A percentile compares a stretch with the other conserved stretches of the same genome.
phyloP scores from a whole-genome alignment of 192 early-diverging fungal species.

The Allomyces arbusculus region DNA sequence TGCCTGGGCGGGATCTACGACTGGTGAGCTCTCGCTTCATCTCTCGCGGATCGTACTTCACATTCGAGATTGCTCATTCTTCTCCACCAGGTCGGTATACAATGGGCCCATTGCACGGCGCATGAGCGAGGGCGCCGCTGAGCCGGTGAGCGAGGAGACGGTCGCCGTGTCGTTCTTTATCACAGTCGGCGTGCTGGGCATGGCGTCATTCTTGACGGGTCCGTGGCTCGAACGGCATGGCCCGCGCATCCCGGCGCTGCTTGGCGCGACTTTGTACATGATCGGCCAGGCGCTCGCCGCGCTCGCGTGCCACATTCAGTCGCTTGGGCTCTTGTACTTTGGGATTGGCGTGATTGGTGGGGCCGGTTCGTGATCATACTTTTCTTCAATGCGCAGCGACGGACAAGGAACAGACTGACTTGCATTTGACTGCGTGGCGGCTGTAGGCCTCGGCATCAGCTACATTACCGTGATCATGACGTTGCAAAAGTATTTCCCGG shows the following conservation, averaged over 20 bases:
- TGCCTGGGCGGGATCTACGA: slow-evolving; percentile 42
- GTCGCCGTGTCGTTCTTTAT: slow-evolving; percentile 42
- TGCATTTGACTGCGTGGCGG: too few species aligned
- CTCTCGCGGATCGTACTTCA: too few species aligned
- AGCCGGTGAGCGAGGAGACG: slow-evolving; percentile 11
- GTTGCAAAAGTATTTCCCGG: slow-evolving; percentile 63
- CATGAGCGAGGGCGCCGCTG: slow-evolving; percentile 6
- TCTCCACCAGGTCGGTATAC: slow-evolving; percentile 22
- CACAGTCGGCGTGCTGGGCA: slow-evolving; percentile 30
- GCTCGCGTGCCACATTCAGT: slow-evolving; percentile 24
- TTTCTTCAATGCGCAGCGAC: too few species aligned
- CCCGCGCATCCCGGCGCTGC: slow-evolving; percentile 24
- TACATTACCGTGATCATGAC: slow-evolving; percentile 57
- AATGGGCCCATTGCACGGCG: slow-evolving; percentile 32
- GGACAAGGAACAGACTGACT: too few species aligned
- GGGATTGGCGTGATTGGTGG: slow-evolving; percentile 42
- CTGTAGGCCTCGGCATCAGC: slow-evolving; percentile 32
- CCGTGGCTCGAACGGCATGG: slow-evolving; percentile 38
- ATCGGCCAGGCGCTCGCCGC: slow-evolving; percentile 32
- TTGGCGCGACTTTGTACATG: slow-evolving; percentile 25
- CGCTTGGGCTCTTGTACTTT: slow-evolving; percentile 38
- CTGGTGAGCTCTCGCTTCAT: slow-evolving; percentile 13
- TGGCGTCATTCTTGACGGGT: slow-evolving; percentile 29
- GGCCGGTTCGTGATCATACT: slow-evolving; percentile 8
- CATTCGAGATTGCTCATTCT: too few species aligned